Conservation (phyloP, 1,284 basidiomycete genomes). For the Ganoderma multipileum region DNA sequence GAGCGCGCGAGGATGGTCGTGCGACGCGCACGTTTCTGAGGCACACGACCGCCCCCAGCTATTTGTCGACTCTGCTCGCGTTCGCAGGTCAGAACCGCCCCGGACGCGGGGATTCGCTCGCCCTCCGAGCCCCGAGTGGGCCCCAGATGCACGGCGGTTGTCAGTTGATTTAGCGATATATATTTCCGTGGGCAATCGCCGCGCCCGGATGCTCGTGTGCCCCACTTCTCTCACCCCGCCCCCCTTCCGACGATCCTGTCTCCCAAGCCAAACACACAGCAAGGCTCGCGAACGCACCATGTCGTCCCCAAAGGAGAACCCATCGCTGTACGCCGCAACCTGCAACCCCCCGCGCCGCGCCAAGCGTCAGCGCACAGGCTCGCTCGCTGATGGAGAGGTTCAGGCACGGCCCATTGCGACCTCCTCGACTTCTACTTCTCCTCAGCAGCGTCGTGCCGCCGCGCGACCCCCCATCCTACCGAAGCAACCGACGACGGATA, state of each 20-base stretch:
- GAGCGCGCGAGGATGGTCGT: slow-evolving; percentile 37
- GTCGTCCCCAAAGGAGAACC: slow-evolving; percentile 29
- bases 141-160: neutral
- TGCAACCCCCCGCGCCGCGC: slow-evolving; percentile 65
- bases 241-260: neutral
- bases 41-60: slow-evolving; percentile 33
- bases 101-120: slow-evolving; percentile 18
- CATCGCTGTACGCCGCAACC: slow-evolving; percentile 50
- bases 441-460: slow-evolving; percentile 21
- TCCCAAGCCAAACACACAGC: neutral
- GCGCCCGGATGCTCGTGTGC: slow-evolving; percentile 32
- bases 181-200: slow-evolving; percentile 12
- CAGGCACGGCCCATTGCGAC: slow-evolving; percentile 15
- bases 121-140: slow-evolving; percentile 9
- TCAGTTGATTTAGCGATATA: slow-evolving; percentile 2
- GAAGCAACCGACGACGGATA: slow-evolving; percentile 34
- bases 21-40: slow-evolving; percentile 43
- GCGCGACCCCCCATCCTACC: slow-evolving; percentile 36
- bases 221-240: slow-evolving; percentile 14
- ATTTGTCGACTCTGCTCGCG: slow-evolving; percentile 23
- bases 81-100: slow-evolving; percentile 21
- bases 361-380: slow-evolving; percentile 50
- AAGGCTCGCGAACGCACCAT: slow-evolving; percentile 21
- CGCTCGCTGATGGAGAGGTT: slow-evolving; percentile 15
- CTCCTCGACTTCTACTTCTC: slow-evolving; percentile 20